A percentile compares a stretch with the other conserved stretches of the same genome.
Evolutionary conservation across 2,329 filamentous ascomycete genomes (phyloP).

Genomic region (Pestalotiopsis sp.): DNA sequence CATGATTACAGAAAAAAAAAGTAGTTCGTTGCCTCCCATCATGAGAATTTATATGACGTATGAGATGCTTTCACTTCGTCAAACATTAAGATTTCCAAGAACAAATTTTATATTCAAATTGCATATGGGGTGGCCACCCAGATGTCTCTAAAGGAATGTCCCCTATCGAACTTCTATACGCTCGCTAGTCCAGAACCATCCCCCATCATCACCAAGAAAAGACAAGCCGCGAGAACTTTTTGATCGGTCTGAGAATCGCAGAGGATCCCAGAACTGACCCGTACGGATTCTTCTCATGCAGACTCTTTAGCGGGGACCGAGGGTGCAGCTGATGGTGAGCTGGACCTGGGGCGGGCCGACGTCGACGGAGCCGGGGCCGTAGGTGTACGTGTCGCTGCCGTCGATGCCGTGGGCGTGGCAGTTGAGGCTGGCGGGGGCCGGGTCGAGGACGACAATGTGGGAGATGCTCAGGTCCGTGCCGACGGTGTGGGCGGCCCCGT

Average conservation of each 20-base stretch:
- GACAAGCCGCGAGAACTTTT: not conserved
- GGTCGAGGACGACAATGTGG: not conserved
- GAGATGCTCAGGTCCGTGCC: constrained; percentile 7
- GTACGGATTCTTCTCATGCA: not conserved
- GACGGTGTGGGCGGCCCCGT: not conserved
- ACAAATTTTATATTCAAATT: not conserved
- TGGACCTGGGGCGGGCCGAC: constrained; percentile 12
- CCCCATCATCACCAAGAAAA: not conserved
- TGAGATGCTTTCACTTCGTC: too few relatives aligned
- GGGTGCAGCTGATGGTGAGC: constrained; percentile 2
- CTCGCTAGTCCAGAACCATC: not conserved
- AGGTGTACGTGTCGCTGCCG: constrained; percentile 9
- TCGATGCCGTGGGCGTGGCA: constrained; percentile 9
- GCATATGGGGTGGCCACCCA: not conserved
- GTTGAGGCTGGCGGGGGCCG: not conserved
- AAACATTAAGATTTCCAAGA: too few relatives aligned
- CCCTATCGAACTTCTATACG: not conserved
- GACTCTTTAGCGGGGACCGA: not conserved
- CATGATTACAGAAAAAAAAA: too few relatives aligned
- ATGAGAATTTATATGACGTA: too few relatives aligned
- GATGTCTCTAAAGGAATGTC: not conserved
- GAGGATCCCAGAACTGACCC: not conserved
- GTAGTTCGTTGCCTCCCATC: too few relatives aligned
- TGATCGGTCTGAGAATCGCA: not conserved
- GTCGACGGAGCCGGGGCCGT: constrained; percentile 4